Evolutionary conservation across 202 grass and related monocot species (phyloP).

Genomic region (Hordeum pubiflorum): DNA sequence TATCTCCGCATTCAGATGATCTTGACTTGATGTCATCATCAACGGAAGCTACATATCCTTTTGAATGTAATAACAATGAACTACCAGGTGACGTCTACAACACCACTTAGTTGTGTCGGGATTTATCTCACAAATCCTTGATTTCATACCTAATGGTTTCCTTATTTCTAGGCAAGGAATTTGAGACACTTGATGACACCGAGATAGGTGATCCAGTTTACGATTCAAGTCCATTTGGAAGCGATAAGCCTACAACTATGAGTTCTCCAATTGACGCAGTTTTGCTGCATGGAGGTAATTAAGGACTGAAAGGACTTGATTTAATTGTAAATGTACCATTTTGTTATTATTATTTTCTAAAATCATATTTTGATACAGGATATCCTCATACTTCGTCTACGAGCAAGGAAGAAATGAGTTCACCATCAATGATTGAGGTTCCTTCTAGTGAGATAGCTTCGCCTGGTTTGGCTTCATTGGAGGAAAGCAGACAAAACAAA

Average conservation of each 20-base stretch:
- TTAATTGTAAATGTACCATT: not conserved
- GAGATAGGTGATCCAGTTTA: constrained; percentile 53
- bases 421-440: not conserved
- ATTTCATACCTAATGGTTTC: not conserved
- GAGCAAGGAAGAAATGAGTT: constrained; percentile 15
- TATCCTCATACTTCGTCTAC: constrained; percentile 15
- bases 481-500: constrained; percentile 35
- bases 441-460: constrained; percentile 4
- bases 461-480: constrained; percentile 37
- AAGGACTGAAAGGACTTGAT: not conserved
- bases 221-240: constrained; percentile 63
- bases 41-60: constrained; percentile 23
- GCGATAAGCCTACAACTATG: constrained; percentile 32
- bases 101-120: not conserved
- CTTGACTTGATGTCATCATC: constrained; percentile 30
- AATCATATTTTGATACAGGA: constrained; percentile 15
- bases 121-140: not conserved
- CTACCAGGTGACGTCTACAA: constrained; percentile 28
- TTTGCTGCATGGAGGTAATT: constrained; percentile 44
- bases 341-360: not conserved
- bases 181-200: constrained; percentile 24
- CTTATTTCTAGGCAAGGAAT: constrained; percentile 38
- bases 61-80: constrained; percentile 23
- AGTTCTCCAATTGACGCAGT: constrained; percentile 34
- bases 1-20: constrained; percentile 33